Conservation (phyloP, 495 filamentous ascomycete species). For the Mytilinidion resinicola region DNA sequence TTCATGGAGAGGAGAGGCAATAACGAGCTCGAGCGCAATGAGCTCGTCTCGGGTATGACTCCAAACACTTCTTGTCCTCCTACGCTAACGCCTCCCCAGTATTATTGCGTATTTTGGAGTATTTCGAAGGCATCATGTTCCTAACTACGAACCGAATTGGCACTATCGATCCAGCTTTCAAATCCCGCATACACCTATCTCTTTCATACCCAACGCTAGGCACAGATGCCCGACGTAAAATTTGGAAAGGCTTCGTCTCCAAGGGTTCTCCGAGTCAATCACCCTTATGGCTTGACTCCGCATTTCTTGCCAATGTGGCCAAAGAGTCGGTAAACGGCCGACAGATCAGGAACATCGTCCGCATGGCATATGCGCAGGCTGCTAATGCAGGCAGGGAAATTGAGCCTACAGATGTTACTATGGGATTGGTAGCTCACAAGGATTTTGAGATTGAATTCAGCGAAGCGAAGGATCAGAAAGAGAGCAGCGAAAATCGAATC, state of each 20-base stretch:
- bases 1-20: slow-evolving; percentile 33
- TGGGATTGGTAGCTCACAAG: background rate
- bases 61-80: background rate
- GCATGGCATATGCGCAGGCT: background rate
- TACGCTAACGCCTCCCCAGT: background rate
- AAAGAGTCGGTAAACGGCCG: slow-evolving; percentile 34
- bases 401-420: background rate
- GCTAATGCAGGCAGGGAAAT: background rate
- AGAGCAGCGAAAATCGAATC: background rate
- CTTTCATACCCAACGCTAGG: slow-evolving; percentile 45
- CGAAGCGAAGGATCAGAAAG: background rate
- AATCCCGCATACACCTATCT: slow-evolving; percentile 47
- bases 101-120: background rate
- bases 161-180: slow-evolving; percentile 42
- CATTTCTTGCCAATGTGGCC: slow-evolving; percentile 36
- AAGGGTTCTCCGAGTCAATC: too few relatives aligned
- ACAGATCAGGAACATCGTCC: slow-evolving; percentile 44
- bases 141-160: slow-evolving; percentile 14
- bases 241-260: slow-evolving; percentile 19
- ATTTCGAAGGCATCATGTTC: slow-evolving; percentile 9
- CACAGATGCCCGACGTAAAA: slow-evolving; percentile 10
- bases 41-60: slow-evolving; percentile 40
- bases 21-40: slow-evolving; percentile 44
- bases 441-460: slow-evolving; percentile 6
- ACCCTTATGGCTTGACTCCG: background rate